phyloP scores from a whole-genome alignment of 2,329 filamentous ascomycete species.

The Ophiocordyceps camponoti-leonardi region DNA sequence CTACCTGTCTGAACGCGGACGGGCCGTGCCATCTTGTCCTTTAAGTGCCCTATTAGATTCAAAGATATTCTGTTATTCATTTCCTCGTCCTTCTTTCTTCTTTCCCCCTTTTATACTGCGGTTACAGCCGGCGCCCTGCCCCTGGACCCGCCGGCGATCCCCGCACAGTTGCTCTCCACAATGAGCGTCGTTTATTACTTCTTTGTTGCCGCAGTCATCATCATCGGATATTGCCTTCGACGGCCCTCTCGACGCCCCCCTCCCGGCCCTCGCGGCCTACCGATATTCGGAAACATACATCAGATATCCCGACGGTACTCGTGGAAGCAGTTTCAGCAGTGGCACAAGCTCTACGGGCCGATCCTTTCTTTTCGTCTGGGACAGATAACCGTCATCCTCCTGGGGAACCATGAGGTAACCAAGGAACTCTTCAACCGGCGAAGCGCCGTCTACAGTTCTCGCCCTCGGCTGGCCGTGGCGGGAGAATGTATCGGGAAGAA shows the following conservation, averaged over 20 bases:
- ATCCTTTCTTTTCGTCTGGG: conserved; percentile 7
- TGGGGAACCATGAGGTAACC: conserved; percentile 6
- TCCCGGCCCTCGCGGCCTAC: conserved; percentile 6
- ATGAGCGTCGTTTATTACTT: not conserved
- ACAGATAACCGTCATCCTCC: conserved; percentile 6
- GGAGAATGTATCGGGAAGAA: conserved; percentile 15
- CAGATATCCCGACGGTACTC: conserved; percentile 23
- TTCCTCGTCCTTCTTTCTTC: not conserved
- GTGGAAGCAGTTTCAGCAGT: conserved; percentile 38
- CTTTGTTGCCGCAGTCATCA: not conserved
- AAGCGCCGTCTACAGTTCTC: conserved; percentile 6
- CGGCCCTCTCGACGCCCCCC: conserved; percentile 12
- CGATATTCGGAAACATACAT: conserved; percentile 9
- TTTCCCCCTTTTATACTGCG: not conserved
- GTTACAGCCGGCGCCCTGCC: not conserved
- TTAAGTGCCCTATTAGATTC: not conserved
- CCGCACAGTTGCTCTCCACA: not conserved
- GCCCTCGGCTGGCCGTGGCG: conserved; percentile 12
- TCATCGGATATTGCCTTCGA: not conserved
- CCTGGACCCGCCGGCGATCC: not conserved
- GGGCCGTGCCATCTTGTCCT: not conserved
- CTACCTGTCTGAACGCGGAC: not conserved
- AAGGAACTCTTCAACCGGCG: conserved; percentile 7
- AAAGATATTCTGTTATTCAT: not conserved
- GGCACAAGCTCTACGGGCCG: conserved; percentile 8